These are phyloP conservation scores for Erysimum pusillum DNA, from an alignment of 441 rosid species.

Conservation along the genomic window DNA sequence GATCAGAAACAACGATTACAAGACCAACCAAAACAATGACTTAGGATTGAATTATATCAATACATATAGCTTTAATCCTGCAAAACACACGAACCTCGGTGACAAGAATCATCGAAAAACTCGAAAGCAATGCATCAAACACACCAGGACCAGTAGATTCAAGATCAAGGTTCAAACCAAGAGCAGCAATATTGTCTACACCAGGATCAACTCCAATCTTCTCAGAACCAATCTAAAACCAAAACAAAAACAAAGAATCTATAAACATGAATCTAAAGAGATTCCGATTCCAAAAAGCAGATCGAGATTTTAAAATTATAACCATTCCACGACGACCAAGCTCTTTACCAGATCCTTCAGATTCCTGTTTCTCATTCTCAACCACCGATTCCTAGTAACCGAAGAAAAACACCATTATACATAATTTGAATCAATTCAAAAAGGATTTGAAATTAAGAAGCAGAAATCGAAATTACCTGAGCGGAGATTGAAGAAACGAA, in stretches of 20 bases:
- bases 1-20: slow-evolving; percentile 5
- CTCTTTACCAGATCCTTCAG: slow-evolving; percentile 57
- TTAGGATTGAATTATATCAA: too few species aligned
- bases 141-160: slow-evolving; percentile 81
- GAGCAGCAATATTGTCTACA: slow-evolving; percentile 49
- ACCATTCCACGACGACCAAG: slow-evolving; percentile 97
- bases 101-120: slow-evolving; percentile 92
- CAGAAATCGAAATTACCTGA: slow-evolving; percentile 50
- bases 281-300: slow-evolving; percentile 24
- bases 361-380: slow-evolving; percentile 60
- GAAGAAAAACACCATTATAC: slow-evolving; percentile 6
- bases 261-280: slow-evolving; percentile 1
- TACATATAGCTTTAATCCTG: too few species aligned
- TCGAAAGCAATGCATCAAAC: slow-evolving; percentile 90
- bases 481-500: slow-evolving; percentile 51
- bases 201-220: slow-evolving; percentile 47
- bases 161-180: slow-evolving; percentile 57
- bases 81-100: slow-evolving; percentile 78
- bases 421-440: not conserved
- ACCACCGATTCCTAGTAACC: slow-evolving; percentile 57
- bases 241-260: slow-evolving; percentile 29
- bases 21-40: too few species aligned
- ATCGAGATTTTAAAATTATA: slow-evolving; percentile 45
- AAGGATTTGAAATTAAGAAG: not conserved
- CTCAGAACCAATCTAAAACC: slow-evolving; percentile 58